Percentiles rank a stretch among this genome's conserved stretches.
phyloP scores from a whole-genome alignment of 2,329 filamentous ascomycete genomes.

The Nothophaeocryptopus gaeumannii region DNA sequence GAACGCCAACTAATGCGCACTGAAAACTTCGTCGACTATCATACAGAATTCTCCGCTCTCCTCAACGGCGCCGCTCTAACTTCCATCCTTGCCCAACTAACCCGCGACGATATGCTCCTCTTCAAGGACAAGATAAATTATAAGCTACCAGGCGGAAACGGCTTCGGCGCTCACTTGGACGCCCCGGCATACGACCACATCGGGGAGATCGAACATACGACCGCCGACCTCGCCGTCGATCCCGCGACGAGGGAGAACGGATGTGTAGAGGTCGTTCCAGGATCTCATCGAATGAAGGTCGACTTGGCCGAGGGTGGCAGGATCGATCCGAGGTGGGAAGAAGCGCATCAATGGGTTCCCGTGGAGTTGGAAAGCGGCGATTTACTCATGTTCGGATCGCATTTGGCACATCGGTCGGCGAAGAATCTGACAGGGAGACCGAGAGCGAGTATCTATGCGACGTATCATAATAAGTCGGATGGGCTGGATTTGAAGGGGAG shows the following conservation, averaged over 20 bases:
- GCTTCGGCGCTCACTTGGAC: conserved; percentile 43
- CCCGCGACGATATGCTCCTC: conserved; percentile 40
- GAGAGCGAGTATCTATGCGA: conserved; percentile 43
- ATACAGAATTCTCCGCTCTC: conserved; percentile 36
- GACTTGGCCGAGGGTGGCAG: conserved; percentile 36
- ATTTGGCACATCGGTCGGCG: conserved; percentile 41
- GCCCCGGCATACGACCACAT: conserved; percentile 44
- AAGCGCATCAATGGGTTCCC: conserved; percentile 36
- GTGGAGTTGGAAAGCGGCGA: conserved; percentile 38
- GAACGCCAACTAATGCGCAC: conserved; percentile 29
- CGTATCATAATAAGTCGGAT: conserved; percentile 41
- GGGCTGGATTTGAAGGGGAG: conserved; percentile 41
- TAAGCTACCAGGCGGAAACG: conserved; percentile 42
- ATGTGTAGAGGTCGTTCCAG: conserved; percentile 42
- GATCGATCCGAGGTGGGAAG: conserved; percentile 38
- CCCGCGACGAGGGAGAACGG: conserved; percentile 38
- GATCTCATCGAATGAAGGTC: conserved; percentile 39
- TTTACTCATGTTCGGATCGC: conserved; percentile 41
- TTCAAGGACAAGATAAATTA: conserved; percentile 49
- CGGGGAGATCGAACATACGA: conserved; percentile 42
- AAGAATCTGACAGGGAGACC: conserved; percentile 37
- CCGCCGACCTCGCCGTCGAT: conserved; percentile 42
- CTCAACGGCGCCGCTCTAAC: conserved; percentile 36
- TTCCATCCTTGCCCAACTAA: conserved; percentile 35
- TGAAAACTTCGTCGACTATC: conserved; percentile 29